phyloP scores from a whole-genome alignment of 306 rosid species.

The Quercus rubra region DNA sequence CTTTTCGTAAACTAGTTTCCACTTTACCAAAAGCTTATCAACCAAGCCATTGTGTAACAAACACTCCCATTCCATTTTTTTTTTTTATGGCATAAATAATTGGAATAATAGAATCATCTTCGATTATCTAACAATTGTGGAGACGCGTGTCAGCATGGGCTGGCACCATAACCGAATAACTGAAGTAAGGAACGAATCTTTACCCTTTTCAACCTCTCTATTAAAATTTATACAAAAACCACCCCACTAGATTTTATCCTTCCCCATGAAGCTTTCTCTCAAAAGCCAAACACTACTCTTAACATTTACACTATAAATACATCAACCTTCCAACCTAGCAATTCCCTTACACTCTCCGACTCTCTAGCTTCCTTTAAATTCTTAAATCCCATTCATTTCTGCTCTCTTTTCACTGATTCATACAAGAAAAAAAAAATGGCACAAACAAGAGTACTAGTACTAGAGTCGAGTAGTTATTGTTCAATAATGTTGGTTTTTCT shows the following conservation, averaged over 20 bases:
- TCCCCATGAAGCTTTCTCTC: slow-evolving; percentile 39
- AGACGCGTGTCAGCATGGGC: slow-evolving; percentile 33
- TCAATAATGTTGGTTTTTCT: slow-evolving; percentile 27
- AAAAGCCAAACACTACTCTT: slow-evolving; percentile 5
- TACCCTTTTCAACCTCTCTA: slow-evolving; percentile 17
- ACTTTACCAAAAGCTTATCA: too few species aligned
- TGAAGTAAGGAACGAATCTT: slow-evolving; percentile 78
- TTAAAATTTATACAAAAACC: neutral
- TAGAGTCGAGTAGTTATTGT: neutral
- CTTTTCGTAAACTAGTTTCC: too few species aligned
- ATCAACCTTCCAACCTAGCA: neutral
- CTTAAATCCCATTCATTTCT: slow-evolving; percentile 20
- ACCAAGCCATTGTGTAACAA: too few species aligned
- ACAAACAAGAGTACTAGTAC: slow-evolving; percentile 5
- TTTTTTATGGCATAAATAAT: too few species aligned
- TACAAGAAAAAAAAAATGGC: slow-evolving; percentile 34
- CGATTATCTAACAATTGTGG: neutral
- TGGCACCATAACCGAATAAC: slow-evolving; percentile 58
- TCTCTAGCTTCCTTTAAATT: slow-evolving; percentile 1
- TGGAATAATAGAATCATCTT: too few species aligned
- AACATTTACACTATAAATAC: too few species aligned
- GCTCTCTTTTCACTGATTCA: slow-evolving; percentile 24
- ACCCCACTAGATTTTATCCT: slow-evolving; percentile 21
- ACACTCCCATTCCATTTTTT: too few species aligned
- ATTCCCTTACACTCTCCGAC: slow-evolving; percentile 16